Conservation (phyloP, 2,329 filamentous ascomycete genomes). For the Colletotrichum sansevieriae region DNA sequence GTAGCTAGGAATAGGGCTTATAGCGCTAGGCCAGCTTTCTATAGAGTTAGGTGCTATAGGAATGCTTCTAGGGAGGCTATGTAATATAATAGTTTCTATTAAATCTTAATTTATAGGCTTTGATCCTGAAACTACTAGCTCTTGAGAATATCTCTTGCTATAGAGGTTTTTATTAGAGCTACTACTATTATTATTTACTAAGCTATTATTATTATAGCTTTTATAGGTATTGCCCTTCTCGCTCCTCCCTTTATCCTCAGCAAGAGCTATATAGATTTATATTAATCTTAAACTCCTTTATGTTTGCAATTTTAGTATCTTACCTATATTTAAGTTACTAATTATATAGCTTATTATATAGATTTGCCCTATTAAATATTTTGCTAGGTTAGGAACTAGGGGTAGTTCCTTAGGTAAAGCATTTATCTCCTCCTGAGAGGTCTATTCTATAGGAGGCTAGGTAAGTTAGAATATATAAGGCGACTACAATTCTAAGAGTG, state of each 20-base stretch:
- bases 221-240: neutral
- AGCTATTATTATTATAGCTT: neutral
- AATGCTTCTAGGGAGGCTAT: neutral
- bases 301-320: neutral
- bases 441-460: neutral
- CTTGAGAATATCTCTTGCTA: neutral
- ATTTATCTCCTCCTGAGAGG: neutral
- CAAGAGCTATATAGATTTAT: neutral
- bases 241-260: neutral
- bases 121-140: neutral
- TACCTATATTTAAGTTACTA: neutral
- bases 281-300: neutral
- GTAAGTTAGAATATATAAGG: neutral
- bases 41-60: neutral
- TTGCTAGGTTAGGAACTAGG: neutral
- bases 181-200: neutral
- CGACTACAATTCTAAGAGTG: neutral
- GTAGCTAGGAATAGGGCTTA: neutral
- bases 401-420: neutral
- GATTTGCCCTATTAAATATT: neutral
- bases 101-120: neutral
- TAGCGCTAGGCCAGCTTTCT: neutral
- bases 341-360: neutral
- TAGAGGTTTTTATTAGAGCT: neutral
- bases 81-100: neutral